Evolutionary conservation across 2,329 filamentous ascomycete genomes (phyloP).

Genomic region (Amesomyces nigricolor): DNA sequence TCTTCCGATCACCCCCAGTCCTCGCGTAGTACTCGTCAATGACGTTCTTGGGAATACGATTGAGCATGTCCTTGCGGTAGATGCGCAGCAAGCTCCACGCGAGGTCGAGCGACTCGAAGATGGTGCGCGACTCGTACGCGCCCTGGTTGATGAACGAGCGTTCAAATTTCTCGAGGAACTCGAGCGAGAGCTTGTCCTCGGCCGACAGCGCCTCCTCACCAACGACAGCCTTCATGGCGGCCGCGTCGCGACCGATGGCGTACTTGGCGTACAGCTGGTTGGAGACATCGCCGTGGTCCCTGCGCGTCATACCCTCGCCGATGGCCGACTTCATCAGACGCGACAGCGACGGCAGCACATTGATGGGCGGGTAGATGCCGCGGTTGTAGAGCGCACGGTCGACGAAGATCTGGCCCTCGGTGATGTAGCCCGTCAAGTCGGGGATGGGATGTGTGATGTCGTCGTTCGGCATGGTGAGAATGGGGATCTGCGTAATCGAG

Average conservation of each 20-base stretch:
- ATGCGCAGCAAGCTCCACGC: conserved; percentile 96
- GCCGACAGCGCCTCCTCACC: conserved; percentile 93
- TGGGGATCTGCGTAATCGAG: conserved; percentile 98
- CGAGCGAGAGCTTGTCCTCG: conserved; percentile 96
- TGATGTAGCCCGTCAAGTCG: conserved; percentile 98
- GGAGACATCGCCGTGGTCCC: conserved; percentile 96
- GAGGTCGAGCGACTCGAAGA: conserved; percentile 90
- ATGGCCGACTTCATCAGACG: conserved; percentile 99
- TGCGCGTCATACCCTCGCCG: conserved; percentile 91
- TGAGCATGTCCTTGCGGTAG: conserved; percentile 96
- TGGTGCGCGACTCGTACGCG: conserved; percentile 83
- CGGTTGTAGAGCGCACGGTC: conserved; percentile 93
- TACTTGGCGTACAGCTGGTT: conserved; percentile 99
- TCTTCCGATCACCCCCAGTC: conserved; percentile 56
- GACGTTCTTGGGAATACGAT: conserved; percentile 82
- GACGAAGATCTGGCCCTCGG: conserved; percentile 96
- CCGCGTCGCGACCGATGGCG: conserved; percentile 95
- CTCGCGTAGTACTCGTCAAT: conserved; percentile 79
- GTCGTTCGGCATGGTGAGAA: conserved; percentile 99
- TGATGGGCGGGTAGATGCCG: conserved; percentile 97
- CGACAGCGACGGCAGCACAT: conserved; percentile 93
- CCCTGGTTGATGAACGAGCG: conserved; percentile 89
- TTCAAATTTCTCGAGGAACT: conserved; percentile 99
- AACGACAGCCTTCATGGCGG: conserved; percentile 98
- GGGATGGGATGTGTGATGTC: conserved; percentile 99